phyloP scores from a whole-genome alignment of 441 rosid species.

The Aquilaria agallochum region DNA sequence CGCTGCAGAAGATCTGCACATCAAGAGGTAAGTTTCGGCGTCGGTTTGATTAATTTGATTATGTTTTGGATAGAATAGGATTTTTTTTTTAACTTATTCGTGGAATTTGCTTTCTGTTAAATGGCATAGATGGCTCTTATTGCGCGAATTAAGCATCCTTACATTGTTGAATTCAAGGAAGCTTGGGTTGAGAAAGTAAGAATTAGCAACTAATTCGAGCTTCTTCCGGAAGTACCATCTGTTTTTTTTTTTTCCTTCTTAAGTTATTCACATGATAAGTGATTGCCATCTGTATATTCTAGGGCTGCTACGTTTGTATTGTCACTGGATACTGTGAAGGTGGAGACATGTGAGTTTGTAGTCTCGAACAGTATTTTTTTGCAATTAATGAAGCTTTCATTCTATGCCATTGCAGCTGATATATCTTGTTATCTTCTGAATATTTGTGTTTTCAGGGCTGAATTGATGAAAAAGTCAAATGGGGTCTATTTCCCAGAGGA shows the following conservation, averaged over 20 bases:
- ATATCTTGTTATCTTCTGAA: too few relatives aligned
- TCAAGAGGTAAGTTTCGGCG: constrained; percentile 63
- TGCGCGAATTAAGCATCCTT: constrained; percentile 85
- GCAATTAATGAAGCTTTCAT: too few relatives aligned
- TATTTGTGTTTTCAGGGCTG: constrained; percentile 52
- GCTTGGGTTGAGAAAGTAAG: constrained; percentile 99
- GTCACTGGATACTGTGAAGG: constrained; percentile 99
- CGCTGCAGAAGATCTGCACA: constrained; percentile 97
- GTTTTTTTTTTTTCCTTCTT: constrained; percentile 3
- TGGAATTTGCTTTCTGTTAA: constrained; percentile 1
- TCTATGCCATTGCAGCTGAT: too few relatives aligned
- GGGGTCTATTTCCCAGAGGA: constrained; percentile 92
- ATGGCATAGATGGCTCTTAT: constrained; percentile 75
- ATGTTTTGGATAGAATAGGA: not conserved
- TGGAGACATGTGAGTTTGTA: constrained; percentile 89
- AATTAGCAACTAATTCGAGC: constrained; percentile 12
- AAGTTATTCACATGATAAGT: not conserved
- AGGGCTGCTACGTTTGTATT: constrained; percentile 99
- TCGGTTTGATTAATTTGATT: constrained; percentile 1
- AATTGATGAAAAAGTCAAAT: constrained; percentile 86
- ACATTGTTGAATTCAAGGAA: constrained; percentile 90
- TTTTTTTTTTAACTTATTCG: constrained; percentile 9
- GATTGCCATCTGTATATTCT: constrained; percentile 18
- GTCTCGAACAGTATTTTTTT: too few relatives aligned
- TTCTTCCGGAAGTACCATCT: constrained; percentile 1